Conservation (phyloP, 805 yeast genomes). For the Naumovozyma castellii region DNA sequence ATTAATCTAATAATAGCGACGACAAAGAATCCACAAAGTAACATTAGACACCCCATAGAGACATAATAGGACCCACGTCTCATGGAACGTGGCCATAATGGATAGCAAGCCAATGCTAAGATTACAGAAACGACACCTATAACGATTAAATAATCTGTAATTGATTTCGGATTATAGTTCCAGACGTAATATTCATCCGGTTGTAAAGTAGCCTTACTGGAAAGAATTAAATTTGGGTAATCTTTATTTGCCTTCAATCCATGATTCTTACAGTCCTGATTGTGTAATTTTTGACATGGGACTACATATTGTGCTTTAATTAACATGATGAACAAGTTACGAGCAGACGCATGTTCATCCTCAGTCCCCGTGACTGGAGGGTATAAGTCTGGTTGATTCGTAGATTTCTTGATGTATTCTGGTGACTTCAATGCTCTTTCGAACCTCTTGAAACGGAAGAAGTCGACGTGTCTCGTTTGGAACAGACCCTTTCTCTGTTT, state of each 20-base stretch:
- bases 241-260: slow-evolving; percentile 55
- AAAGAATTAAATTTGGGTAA: slow-evolving; percentile 49
- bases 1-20: slow-evolving; percentile 73
- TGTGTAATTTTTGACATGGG: slow-evolving; percentile 68
- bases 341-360: slow-evolving; percentile 33
- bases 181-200: slow-evolving; percentile 74
- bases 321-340: slow-evolving; percentile 51
- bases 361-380: slow-evolving; percentile 35
- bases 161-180: slow-evolving; percentile 61
- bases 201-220: slow-evolving; percentile 47
- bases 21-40: slow-evolving; percentile 65
- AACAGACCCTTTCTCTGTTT: slow-evolving; percentile 78
- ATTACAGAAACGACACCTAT: slow-evolving; percentile 46
- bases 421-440: slow-evolving; percentile 66
- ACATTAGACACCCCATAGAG: slow-evolving; percentile 64
- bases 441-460: slow-evolving; percentile 81
- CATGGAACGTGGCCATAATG: slow-evolving; percentile 90
- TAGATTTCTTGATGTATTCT: slow-evolving; percentile 50
- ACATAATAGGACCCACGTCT: slow-evolving; percentile 85
- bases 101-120: slow-evolving; percentile 67
- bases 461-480: slow-evolving; percentile 62
- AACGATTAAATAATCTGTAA: slow-evolving; percentile 35
- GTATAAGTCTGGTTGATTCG: slow-evolving; percentile 37
- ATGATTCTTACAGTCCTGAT: slow-evolving; percentile 52
- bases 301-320: slow-evolving; percentile 66